A percentile compares a stretch with the other conserved stretches of the same genome.
phyloP scores from a whole-genome alignment of 495 filamentous ascomycete species.

The Penicillium silybi region DNA sequence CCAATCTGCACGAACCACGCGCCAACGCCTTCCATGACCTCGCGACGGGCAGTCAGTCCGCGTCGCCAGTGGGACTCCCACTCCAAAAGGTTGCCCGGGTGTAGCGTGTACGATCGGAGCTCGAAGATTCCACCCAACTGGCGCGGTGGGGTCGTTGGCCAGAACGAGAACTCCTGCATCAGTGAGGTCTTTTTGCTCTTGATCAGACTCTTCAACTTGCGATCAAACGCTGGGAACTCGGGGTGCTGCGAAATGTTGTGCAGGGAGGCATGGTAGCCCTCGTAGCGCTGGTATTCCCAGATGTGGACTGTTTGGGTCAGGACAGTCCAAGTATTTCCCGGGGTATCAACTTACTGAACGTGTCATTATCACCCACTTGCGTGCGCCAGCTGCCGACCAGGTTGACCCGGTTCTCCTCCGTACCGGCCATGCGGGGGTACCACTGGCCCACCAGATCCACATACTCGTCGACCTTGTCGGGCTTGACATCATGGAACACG shows the following conservation, averaged over 20 bases:
- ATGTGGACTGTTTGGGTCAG: conserved; percentile 66
- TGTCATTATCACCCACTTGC: conserved; percentile 96
- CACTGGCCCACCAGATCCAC: conserved; percentile 84
- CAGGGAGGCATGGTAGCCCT: conserved; percentile 90
- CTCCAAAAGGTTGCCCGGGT: conserved; percentile 91
- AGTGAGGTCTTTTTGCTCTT: conserved; percentile 79
- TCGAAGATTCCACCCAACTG: conserved; percentile 91
- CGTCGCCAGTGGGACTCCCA: conserved; percentile 99
- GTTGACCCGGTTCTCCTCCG: conserved; percentile 85
- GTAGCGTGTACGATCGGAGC: conserved; percentile 92
- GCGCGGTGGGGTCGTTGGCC: conserved; percentile 91
- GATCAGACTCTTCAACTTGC: conserved; percentile 75
- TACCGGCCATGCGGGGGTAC: conserved; percentile 82
- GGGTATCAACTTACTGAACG: conserved; percentile 64
- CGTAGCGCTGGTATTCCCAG: conserved; percentile 98
- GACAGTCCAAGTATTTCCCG: conserved; percentile 9
- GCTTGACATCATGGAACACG: conserved; percentile 94
- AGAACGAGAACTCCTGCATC: conserved; percentile 99
- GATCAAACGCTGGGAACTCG: conserved; percentile 76
- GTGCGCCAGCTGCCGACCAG: conserved; percentile 98
- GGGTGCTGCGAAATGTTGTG: conserved; percentile 76
- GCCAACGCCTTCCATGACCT: conserved; percentile 98
- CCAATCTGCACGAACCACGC: conserved; percentile 99
- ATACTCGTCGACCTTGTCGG: conserved; percentile 94
- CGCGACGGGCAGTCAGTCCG: conserved; percentile 79